These are phyloP conservation scores for Xerocomus brunneocitrinus DNA, from an alignment of 768 basidiomycete genomes.

Conservation along the genomic window DNA sequence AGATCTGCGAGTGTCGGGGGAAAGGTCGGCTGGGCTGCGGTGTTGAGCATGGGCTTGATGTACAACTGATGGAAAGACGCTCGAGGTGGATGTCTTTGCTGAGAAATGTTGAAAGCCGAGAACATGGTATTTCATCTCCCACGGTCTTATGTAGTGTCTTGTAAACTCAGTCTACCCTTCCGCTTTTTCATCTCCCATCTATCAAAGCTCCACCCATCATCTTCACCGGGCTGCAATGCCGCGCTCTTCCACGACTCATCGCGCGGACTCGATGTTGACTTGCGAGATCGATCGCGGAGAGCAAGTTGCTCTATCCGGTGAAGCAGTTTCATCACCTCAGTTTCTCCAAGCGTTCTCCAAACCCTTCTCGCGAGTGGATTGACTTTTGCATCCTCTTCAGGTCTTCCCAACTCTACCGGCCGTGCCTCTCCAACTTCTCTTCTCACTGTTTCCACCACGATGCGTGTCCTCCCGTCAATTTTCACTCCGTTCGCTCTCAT, in stretches of 20 bases:
- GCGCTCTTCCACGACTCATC: conserved; percentile 43
- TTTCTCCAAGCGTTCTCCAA: conserved; percentile 41
- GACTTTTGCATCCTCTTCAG: conserved; percentile 33
- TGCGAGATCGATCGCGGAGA: conserved; percentile 22
- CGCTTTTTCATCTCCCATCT: conserved; percentile 34
- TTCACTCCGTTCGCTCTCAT: conserved; percentile 79
- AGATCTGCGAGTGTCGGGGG: conserved; percentile 54
- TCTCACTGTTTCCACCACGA: conserved; percentile 58
- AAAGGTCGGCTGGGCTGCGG: conserved; percentile 9
- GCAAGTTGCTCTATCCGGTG: conserved; percentile 46
- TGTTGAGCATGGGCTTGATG: neutral
- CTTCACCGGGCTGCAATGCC: conserved; percentile 23
- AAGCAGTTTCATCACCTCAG: conserved; percentile 50
- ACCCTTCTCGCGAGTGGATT: conserved; percentile 33
- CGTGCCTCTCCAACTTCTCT: conserved; percentile 56
- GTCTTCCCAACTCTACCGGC: conserved; percentile 33
- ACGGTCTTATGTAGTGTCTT: neutral
- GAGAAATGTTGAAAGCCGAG: neutral
- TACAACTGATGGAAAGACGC: neutral
- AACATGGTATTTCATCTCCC: neutral
- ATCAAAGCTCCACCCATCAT: conserved; percentile 48
- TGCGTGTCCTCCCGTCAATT: conserved; percentile 55
- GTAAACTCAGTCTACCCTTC: neutral
- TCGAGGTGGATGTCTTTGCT: neutral
- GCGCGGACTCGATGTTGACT: conserved; percentile 8